Percentiles rank a stretch among this genome's conserved stretches.
These are phyloP conservation scores for Colletotrichum cuscutae DNA, from an alignment of 2,329 filamentous ascomycete species.

Conservation along the genomic window DNA sequence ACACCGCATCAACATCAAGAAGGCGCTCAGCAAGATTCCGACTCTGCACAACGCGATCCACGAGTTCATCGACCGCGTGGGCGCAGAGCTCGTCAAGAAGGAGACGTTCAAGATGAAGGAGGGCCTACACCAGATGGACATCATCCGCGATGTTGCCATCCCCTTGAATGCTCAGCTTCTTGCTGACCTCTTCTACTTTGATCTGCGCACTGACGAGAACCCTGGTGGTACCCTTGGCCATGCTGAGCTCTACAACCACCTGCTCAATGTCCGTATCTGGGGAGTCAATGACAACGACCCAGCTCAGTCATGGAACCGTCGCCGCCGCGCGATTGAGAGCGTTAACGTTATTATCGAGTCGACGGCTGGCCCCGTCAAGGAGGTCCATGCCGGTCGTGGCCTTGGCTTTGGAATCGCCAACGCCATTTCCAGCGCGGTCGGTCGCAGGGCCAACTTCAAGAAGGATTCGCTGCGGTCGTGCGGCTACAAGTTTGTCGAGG, in stretches of 20 bases:
- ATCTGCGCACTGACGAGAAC: constrained; percentile 64
- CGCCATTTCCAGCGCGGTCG: constrained; percentile 41
- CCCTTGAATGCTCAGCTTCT: constrained; percentile 66
- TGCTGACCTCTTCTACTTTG: constrained; percentile 67
- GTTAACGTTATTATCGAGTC: constrained; percentile 48
- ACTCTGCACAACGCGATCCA: constrained; percentile 44
- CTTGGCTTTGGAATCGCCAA: constrained; percentile 44
- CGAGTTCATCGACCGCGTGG: constrained; percentile 46
- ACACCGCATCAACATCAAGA: constrained; percentile 44
- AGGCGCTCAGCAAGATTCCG: constrained; percentile 47
- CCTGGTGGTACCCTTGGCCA: constrained; percentile 58
- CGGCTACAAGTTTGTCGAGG: constrained; percentile 50
- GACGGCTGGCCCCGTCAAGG: constrained; percentile 52
- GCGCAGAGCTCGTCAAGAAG: constrained; percentile 51
- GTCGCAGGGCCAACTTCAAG: constrained; percentile 44
- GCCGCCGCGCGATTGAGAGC: constrained; percentile 53
- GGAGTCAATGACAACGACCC: constrained; percentile 60
- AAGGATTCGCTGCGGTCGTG: constrained; percentile 48
- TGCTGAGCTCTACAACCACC: constrained; percentile 53
- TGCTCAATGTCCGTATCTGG: constrained; percentile 57
- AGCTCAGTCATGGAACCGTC: constrained; percentile 56
- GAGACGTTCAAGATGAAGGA: constrained; percentile 49
- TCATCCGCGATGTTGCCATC: constrained; percentile 66
- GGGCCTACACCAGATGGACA: constrained; percentile 52
- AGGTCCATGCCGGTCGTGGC: constrained; percentile 45